Base-by-base conservation (phyloP, 1,284 basidiomycete genomes). In the Tausonia pullulans region DNA sequence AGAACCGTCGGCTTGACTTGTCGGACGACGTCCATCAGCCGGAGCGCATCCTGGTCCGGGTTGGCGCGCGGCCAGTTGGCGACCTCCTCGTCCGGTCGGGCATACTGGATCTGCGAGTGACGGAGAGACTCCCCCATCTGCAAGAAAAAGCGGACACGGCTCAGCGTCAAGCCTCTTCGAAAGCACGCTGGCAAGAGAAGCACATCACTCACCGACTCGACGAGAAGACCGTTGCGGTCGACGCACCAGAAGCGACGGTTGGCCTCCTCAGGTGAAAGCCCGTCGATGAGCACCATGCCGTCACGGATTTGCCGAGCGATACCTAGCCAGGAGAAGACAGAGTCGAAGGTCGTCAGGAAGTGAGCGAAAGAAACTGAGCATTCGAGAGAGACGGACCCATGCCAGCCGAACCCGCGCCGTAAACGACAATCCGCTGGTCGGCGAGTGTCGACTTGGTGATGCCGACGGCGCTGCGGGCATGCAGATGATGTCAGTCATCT, bases 381-480 rank as follows among this genome's bases (percentile, higher is more conserved):
- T 89, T 41, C 90, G 27, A 27, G 27, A 27, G 27, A 27, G 27
- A 27, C 27, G 27, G 27, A 27, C 27, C 90, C 67, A 90, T 81
- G 2, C 90, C 90, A 2, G 90, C 89, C 0, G 87, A 85, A 3
- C 89, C 90, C 0, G 87, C 87, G 27, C 90, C 89, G 74, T 85
- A 88, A 61, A 91, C 80, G 64, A 90, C 78, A 72, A 85, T 84
- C 5, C 87, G 82, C 73, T 92, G 89, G 69, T 89, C 87, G 9
- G 80, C 76, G 43, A 92, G 80, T 68, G 78, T 81, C 62, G 77
- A 76, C 71, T 84, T 84, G 27, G 86, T 87, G n/a, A 90, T 84
- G 44, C 84, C 83, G 65, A 87, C 81, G 4, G 76, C 77, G 49
- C 74, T 75, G 68, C 7, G 48, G n/a, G 51, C 7, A 48, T 3